Evolutionary conservation across 2,329 filamentous ascomycete species (phyloP), one percentile per base, ranked within the genome.

Genomic region (Hortaea sp.): DNA sequence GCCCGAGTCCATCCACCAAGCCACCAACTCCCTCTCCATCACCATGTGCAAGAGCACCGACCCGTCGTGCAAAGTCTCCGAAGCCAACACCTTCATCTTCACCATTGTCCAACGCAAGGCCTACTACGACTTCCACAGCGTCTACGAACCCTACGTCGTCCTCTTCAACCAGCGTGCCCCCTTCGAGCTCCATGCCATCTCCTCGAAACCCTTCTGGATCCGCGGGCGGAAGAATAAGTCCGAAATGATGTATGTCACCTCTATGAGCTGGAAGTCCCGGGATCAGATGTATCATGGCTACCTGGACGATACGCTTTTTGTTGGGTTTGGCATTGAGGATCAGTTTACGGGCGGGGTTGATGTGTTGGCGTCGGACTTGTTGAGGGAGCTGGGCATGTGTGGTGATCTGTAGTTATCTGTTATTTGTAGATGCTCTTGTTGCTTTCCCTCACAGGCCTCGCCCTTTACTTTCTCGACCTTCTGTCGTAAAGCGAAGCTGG

Each of bases 211-310:
- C 2, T 49, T 79, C 0, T 81, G 77, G 77, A 75, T 80, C 30
- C 63, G 71, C 40, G 78, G 78, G 0, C 66, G 77, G 27, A 56
- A 62, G 12, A 54, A 54, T 7, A 20, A 68, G 27, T 71, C 69
- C 0, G 73, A 78, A 53, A 77, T 79, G 75, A 62, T 81, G 29
- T 81, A 79, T 49, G 64, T 79, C 0, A 79, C 75, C 0, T 74
- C 70, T 0, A 71, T 79, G 30, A 75, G 68, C 49, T 81, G 78
- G 77, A 77, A 72, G 57, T 57, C 50, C 0, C 58, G 59, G 0
- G 67, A 66, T 0, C 61, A 69, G 49, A 69, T 57, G 29, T 79
- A 80, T 50, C 73, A 79, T 53, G 78, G 77, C 0, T 78, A 72
- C 45, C 48, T 74, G 7, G 77, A 80, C 50, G 77, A 81, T 53